These are phyloP conservation scores for Solanum boliviense DNA, from an alignment of 257 asterid species.

Conservation along the genomic window DNA sequence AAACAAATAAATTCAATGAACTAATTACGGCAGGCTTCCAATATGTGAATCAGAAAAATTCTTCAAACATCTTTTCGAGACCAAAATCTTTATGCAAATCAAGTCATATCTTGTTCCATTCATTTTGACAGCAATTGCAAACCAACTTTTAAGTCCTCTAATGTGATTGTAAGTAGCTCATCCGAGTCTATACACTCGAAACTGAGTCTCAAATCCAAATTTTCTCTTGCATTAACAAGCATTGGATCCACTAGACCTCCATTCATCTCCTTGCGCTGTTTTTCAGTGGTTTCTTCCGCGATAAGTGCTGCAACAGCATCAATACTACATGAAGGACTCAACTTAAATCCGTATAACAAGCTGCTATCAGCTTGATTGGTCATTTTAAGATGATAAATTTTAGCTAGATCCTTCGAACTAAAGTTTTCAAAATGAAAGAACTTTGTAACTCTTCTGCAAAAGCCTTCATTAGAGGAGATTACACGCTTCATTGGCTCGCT, in stretches of 20 bases:
- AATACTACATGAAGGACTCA: conserved; percentile 49
- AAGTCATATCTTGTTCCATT: not conserved
- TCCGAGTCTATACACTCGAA: not conserved
- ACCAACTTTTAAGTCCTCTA: not conserved
- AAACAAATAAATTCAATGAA: not conserved
- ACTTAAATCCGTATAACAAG: conserved; percentile 58
- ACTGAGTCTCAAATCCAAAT: not conserved
- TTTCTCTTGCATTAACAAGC: not conserved
- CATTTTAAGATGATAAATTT: conserved; percentile 66
- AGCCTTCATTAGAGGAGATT: conserved; percentile 71
- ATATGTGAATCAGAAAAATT: not conserved
- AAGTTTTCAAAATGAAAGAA: conserved; percentile 78
- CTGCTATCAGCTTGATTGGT: conserved; percentile 37
- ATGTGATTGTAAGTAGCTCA: not conserved
- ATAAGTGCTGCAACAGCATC: conserved; percentile 52
- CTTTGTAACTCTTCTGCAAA: conserved; percentile 85
- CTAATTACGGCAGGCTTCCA: not conserved
- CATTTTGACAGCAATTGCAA: not conserved
- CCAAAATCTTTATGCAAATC: not conserved
- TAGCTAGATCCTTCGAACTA: conserved; percentile 53
- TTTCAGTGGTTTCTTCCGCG: conserved; percentile 38
- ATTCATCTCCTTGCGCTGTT: not conserved
- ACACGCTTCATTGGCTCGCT: conserved; percentile 91
- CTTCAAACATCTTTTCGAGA: not conserved
- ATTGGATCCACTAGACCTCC: not conserved